These are phyloP conservation scores for Passiflora organensis DNA, from an alignment of 345 rosid species.

Conservation along the genomic window DNA sequence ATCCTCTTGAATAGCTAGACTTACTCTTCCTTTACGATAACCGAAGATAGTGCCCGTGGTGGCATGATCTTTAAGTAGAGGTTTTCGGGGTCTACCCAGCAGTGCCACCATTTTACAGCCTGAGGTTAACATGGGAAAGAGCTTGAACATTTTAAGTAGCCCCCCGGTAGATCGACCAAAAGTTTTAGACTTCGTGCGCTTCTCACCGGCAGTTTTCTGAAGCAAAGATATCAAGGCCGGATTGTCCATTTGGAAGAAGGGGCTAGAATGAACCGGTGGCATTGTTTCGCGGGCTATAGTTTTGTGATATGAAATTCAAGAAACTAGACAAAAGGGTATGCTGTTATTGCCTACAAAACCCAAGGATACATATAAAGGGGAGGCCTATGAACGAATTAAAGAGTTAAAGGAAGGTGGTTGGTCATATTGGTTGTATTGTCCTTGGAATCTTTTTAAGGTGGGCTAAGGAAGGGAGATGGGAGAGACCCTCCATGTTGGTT, in stretches of 20 bases:
- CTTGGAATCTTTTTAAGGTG: constrained; percentile 41
- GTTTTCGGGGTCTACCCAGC: constrained; percentile 62
- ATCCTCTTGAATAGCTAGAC: constrained; percentile 87
- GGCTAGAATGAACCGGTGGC: constrained; percentile 81
- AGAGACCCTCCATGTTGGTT: constrained; percentile 24
- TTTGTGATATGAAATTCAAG: background rate
- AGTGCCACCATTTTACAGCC: constrained; percentile 96
- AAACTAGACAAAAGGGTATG: background rate
- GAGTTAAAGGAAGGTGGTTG: constrained; percentile 40
- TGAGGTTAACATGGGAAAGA: constrained; percentile 85
- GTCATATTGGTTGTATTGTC: constrained; percentile 32
- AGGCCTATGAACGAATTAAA: background rate
- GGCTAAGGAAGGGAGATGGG: constrained; percentile 25
- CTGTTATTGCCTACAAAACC: constrained; percentile 4
- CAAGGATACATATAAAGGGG: constrained; percentile 18
- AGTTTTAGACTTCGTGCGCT: constrained; percentile 38
- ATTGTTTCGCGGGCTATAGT: constrained; percentile 12
- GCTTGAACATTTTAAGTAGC: constrained; percentile 74
- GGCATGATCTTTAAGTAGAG: constrained; percentile 70
- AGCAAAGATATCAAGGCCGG: constrained; percentile 67
- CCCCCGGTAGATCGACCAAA: constrained; percentile 35
- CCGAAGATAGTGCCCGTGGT: constrained; percentile 87
- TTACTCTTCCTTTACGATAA: constrained; percentile 72
- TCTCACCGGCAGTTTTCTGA: constrained; percentile 43
- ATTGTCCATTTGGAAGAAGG: constrained; percentile 63